phyloP scores from a whole-genome alignment of 768 basidiomycete species.

The Leccinum olivaceopallidum region DNA sequence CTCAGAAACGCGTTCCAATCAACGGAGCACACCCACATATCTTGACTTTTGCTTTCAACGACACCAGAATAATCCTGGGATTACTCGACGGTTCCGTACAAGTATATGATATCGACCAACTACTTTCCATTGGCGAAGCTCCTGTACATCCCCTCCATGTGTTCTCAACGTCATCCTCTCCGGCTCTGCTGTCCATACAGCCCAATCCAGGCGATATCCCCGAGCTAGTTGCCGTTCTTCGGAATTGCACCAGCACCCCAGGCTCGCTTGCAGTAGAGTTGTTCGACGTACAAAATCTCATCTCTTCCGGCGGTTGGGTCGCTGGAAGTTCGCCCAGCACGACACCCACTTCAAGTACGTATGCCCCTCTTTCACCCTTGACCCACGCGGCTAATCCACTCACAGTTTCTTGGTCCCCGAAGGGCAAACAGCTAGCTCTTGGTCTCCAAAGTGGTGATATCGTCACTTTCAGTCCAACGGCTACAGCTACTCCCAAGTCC shows the following conservation, averaged over 20 bases:
- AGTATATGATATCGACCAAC: conserved; percentile 54
- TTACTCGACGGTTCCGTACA: conserved; percentile 58
- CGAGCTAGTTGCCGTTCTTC: conserved; percentile 60
- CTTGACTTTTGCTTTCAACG: conserved; percentile 57
- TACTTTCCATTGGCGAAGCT: conserved; percentile 49
- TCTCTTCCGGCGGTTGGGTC: conserved; percentile 53
- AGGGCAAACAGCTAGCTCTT: conserved; percentile 81
- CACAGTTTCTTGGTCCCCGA: conserved; percentile 81
- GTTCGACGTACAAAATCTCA: conserved; percentile 54
- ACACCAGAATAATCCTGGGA: conserved; percentile 60
- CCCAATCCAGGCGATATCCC: conserved; percentile 64
- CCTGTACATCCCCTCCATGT: conserved; percentile 49
- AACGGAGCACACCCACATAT: conserved; percentile 49
- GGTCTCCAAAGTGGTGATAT: conserved; percentile 72
- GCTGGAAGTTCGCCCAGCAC: conserved; percentile 47
- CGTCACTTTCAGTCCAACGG: conserved; percentile 60
- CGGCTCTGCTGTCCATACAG: conserved; percentile 52
- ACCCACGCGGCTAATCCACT: conserved; percentile 7
- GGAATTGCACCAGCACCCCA: conserved; percentile 35
- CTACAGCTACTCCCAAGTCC: conserved; percentile 54
- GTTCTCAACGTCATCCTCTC: conserved; percentile 43
- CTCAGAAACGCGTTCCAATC: conserved; percentile 51
- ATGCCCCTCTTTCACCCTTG: background rate
- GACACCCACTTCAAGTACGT: conserved; percentile 60
- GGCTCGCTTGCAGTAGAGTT: conserved; percentile 54